Conservation (phyloP, 2,329 filamentous ascomycete genomes). For the Phaeophleospora eucalypticola region DNA sequence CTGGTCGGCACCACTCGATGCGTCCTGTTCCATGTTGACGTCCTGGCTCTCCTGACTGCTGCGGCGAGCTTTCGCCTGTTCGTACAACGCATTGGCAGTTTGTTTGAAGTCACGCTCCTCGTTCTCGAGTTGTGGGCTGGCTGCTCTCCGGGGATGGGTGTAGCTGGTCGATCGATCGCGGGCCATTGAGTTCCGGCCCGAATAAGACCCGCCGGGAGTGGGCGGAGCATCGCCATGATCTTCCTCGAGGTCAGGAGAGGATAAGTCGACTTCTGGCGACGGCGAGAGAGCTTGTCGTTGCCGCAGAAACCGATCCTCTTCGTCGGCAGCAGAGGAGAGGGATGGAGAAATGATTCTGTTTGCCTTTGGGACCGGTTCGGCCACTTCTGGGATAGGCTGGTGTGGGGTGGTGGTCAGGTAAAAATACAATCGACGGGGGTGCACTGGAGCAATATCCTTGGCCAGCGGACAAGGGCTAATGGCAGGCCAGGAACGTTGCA, state of each 20-base stretch:
- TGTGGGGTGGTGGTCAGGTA: constrained; percentile 86
- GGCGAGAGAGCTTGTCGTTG: constrained; percentile 69
- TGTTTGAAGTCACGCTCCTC: constrained; percentile 97
- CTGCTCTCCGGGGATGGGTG: constrained; percentile 63
- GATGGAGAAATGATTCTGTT: constrained; percentile 75
- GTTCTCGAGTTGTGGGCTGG: constrained; percentile 83
- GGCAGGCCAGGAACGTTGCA: constrained; percentile 79
- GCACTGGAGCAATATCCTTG: constrained; percentile 87
- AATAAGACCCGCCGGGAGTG: constrained; percentile 62
- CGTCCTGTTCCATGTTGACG: constrained; percentile 32
- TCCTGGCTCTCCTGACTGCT: constrained; percentile 37
- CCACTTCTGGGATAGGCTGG: constrained; percentile 68
- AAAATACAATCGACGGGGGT: constrained; percentile 93
- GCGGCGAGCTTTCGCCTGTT: constrained; percentile 44
- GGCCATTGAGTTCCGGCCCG: constrained; percentile 40
- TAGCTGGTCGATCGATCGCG: constrained; percentile 42
- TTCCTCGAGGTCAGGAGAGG: constrained; percentile 79
- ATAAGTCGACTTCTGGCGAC: constrained; percentile 89
- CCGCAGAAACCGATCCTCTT: constrained; percentile 58
- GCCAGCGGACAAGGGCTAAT: constrained; percentile 78
- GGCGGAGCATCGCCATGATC: constrained; percentile 54
- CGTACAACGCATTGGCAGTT: constrained; percentile 79
- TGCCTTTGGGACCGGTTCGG: constrained; percentile 32
- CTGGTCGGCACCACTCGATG: constrained; percentile 31
- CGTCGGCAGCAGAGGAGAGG: constrained; percentile 71